These are phyloP conservation scores for Yarrowia keelungensis DNA, from an alignment of 805 yeast species.

Conservation along the genomic window DNA sequence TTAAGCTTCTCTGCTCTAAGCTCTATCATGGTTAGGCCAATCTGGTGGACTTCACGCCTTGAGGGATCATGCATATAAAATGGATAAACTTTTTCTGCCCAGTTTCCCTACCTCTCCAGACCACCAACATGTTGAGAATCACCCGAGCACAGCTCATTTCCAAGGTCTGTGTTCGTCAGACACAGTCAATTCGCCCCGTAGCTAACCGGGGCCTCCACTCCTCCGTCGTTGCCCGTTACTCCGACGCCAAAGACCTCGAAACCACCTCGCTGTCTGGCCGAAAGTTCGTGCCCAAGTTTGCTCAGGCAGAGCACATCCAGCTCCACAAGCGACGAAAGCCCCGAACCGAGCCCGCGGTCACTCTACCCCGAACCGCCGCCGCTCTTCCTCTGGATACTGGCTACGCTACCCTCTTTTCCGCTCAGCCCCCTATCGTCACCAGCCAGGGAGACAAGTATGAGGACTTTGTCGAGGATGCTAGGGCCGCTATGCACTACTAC, in stretches of 20 bases:
- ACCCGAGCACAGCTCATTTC: conserved; percentile 35
- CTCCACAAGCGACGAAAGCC: conserved; percentile 19
- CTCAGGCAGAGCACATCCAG: conserved; percentile 36
- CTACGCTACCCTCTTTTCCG: conserved; percentile 12
- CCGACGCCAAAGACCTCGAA: conserved; percentile 18
- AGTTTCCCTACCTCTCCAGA: background rate
- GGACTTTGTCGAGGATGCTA: background rate
- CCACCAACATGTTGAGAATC: conserved; percentile 26
- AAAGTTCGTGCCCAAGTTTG: conserved; percentile 35
- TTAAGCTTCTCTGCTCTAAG: conserved; percentile 4
- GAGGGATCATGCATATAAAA: conserved; percentile 23
- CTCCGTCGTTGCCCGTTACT: conserved; percentile 3
- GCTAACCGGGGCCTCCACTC: conserved; percentile 15
- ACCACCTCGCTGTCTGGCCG: conserved; percentile 30
- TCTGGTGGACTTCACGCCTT: conserved; percentile 6
- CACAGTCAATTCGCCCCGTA: conserved; percentile 18
- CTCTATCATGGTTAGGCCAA: too few species aligned
- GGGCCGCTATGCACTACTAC: conserved; percentile 8
- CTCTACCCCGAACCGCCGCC: conserved; percentile 19
- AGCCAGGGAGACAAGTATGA: background rate
- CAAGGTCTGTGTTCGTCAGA: conserved; percentile 36
- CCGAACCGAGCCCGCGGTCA: conserved; percentile 21
- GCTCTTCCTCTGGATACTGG: background rate
- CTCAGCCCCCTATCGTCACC: background rate
- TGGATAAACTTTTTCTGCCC: conserved; percentile 32